Conservation (phyloP, 1,284 basidiomycete species). For the Melampsora americana region DNA sequence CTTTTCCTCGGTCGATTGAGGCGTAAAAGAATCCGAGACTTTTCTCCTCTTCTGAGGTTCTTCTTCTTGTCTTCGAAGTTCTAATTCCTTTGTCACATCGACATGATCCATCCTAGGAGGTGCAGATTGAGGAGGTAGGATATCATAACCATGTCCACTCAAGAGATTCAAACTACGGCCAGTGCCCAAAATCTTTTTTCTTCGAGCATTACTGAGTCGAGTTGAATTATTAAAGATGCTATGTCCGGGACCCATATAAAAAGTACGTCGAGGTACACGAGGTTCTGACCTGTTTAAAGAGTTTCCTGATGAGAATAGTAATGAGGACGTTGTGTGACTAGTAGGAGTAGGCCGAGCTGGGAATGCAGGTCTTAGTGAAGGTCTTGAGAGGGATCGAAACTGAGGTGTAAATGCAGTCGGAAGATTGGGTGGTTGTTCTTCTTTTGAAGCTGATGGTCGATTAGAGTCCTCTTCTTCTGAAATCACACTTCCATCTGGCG, state of each 20-base stretch:
- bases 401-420: constrained; percentile 24
- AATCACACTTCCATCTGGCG: too few relatives aligned
- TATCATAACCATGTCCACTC: not conserved
- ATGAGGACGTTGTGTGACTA: not conserved
- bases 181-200: not conserved
- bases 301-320: not conserved
- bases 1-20: not conserved
- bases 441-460: not conserved
- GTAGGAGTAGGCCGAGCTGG: constrained; percentile 5
- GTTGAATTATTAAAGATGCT: constrained; percentile 12
- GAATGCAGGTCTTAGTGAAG: not conserved
- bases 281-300: not conserved
- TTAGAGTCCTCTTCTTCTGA: not conserved
- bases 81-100: not conserved
- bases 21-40: not conserved
- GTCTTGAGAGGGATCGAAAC: constrained; percentile 19
- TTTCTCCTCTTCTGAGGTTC: not conserved
- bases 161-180: not conserved
- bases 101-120: not conserved
- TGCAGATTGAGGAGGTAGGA: not conserved
- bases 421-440: not conserved
- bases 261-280: not conserved
- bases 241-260: constrained; percentile 34
- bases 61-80: not conserved
- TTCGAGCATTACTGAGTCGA: not conserved